phyloP scores from a whole-genome alignment of 106 monocot genomes.

The Allium cepa region DNA sequence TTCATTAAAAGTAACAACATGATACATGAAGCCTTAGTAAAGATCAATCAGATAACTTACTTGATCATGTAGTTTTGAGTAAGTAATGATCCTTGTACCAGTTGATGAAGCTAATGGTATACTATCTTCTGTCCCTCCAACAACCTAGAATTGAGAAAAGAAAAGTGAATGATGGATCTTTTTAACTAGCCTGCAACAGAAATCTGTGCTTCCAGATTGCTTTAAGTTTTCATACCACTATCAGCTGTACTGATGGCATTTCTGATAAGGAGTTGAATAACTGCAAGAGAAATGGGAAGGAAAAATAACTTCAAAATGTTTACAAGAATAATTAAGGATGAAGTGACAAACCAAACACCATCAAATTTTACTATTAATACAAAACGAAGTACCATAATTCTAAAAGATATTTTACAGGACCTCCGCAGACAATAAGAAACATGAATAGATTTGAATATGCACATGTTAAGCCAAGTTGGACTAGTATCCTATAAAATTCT shows the following conservation, averaged over 20 bases:
- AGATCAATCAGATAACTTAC: conserved; percentile 22
- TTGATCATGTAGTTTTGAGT: conserved; percentile 56
- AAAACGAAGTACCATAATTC: no score
- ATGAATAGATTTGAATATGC: no score
- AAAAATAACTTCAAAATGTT: no score
- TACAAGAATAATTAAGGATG: no score
- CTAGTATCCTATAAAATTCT: no score
- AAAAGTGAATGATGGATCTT: conserved; percentile 2
- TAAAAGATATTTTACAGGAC: no score
- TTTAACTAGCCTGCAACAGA: neutral
- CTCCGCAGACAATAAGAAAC: no score
- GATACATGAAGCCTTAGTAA: conserved; percentile 6
- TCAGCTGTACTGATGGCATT: conserved; percentile 73
- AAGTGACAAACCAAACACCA: no score
- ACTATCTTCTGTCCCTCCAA: conserved; percentile 73
- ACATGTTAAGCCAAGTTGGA: no score
- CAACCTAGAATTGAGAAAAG: conserved; percentile 37
- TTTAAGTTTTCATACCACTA: conserved; percentile 56
- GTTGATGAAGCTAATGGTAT: conserved; percentile 50
- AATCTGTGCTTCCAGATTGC: neutral
- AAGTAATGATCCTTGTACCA: conserved; percentile 62
- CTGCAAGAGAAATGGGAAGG: conserved; percentile 34
- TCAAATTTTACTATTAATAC: no score
- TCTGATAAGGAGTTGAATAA: conserved; percentile 67
- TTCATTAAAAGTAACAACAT: no score